Evolutionary conservation across 108 stramenopile genomes (phyloP).

Genomic region (Bacterosira constricta): DNA sequence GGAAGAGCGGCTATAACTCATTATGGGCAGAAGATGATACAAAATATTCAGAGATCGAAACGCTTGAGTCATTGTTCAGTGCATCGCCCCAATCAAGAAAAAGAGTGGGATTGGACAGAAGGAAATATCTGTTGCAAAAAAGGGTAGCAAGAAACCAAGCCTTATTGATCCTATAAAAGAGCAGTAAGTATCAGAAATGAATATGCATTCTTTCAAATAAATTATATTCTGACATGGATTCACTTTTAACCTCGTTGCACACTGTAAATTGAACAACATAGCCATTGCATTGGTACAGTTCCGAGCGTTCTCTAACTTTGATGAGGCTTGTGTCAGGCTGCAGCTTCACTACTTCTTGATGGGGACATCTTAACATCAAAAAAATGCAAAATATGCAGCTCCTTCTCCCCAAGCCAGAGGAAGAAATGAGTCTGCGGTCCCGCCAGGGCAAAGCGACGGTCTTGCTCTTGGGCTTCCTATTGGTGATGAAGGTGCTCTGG

Average conservation of each 20-base stretch:
- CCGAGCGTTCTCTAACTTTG: constrained; percentile 24
- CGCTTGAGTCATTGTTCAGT: constrained; percentile 39
- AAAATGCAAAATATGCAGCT: constrained; percentile 34
- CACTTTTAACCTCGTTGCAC: too few relatives aligned
- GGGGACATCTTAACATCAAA: constrained; percentile 20
- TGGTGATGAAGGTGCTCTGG: constrained; percentile 43
- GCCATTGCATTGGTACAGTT: constrained; percentile 52
- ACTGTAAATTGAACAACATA: constrained; percentile 30
- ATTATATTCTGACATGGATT: too few relatives aligned
- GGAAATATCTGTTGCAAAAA: constrained; percentile 4
- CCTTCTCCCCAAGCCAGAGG: constrained; percentile 39
- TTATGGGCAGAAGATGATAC: constrained; percentile 32
- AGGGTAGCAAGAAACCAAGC: neutral
- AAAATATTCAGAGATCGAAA: constrained; percentile 28
- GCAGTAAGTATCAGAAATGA: constrained; percentile 21
- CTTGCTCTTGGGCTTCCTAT: constrained; percentile 46
- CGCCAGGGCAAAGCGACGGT: too few relatives aligned
- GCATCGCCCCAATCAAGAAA: constrained; percentile 21
- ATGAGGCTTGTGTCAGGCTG: constrained; percentile 36
- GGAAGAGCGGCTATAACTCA: constrained; percentile 44
- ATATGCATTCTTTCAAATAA: too few relatives aligned
- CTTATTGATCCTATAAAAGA: constrained; percentile 50
- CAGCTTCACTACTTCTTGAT: constrained; percentile 41
- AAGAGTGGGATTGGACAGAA: constrained; percentile 1
- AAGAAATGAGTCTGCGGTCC: constrained; percentile 14